Evolutionary conservation across 495 filamentous ascomycete species (phyloP), one percentile per base, ranked within the genome.

Genomic region (Penicillium cinerascens): DNA sequence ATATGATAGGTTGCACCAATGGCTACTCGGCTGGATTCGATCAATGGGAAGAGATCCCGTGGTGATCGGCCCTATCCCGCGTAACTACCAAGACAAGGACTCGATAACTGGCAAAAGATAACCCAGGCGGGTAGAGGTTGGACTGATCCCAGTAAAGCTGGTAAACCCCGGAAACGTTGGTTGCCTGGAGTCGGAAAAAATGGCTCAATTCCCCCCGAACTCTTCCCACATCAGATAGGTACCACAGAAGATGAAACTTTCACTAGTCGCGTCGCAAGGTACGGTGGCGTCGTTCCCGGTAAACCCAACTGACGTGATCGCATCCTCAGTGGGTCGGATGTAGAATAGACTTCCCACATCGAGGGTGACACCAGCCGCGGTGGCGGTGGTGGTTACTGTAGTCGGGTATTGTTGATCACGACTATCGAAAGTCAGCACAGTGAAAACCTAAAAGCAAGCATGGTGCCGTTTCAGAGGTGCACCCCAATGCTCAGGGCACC

Each of bases 141-240:
- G 61, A 64, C 17, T 35, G 44, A 42, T 65, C 60, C 42, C 45
- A 65, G 42, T 57, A 65, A 1, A 58, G 43, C 54, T 65, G 51
- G 37, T 63, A 65, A 7, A 65, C 42, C 10, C 47, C 54, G 5
- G 50, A 43, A 1, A 63, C 51, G 44, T 58, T 45, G 1, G 56
- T 65, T 6, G 47, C 60, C 57, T 58, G 58, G 3, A 59, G 29
- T n/a, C 56, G 56, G 49, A 65, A 65, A 6, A 54, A 63, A 16
- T 60, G 47, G n/a, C 44, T 29, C 37, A 63, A 9, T 38, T 15
- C 0, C 56, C 56, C 43, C 29, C 38, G 29, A 46, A 21, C 7
- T 52, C 40, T 35, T 60, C 47, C 54, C 57, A 65, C 59, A 60
- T 58, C 35, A 60, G 41, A 27, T 52, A 60, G 2, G 33, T 58